Base-by-base conservation (phyloP, 108 stramenopile genomes). In the Cyclotella sp. region DNA sequence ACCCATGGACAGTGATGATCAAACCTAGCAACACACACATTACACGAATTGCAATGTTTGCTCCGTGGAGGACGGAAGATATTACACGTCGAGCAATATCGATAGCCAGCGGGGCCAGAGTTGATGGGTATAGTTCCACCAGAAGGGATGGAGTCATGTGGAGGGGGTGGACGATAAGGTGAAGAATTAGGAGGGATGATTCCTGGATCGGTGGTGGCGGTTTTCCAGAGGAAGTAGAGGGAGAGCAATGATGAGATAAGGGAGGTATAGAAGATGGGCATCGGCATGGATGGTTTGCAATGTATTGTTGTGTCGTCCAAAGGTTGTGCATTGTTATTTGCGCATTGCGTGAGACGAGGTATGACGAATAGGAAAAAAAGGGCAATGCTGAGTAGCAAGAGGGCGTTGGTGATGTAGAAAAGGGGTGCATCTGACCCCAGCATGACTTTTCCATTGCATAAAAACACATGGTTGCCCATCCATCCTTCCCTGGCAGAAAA, bases 11-110 rank as follows among this genome's bases (percentile, higher is more conserved):
- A 78, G 49, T 86, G 87, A 83, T 99, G 98, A 85, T 99, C 98
- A 65, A 98, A 97, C 73, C 84, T 87, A 58, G 77, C 81, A 28
- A 98, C 96, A 75, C 98, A 99, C 43, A 87, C 87, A 84, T 96
- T 97, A 75, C 98, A 99, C 0, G 80, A 83, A 64, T 93, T 94
- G 84, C 98, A 99, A 75, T 99, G 98, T 75, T 98, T 97, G 59
- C 90, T 85, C 54, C 97, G 85, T 1, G 97, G 96, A 10, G 95
- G 95, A 53, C 96, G 87, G 71, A 91, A 87, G 29, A 95, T 88
- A 70, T 94, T 94, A 61, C 96, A 97, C 6, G 93, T 96, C 24
- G 84, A 64, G 71, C 95, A 96, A 74, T 96, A 96, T 49, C 91
- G 81, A 84, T 93, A 92, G 24, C 94, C 94, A 42, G 89, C 40